A percentile compares a stretch with the other conserved stretches of the same genome.
Evolutionary conservation across 169 alveolate species (phyloP).

Genomic region (Cryptosporidium ubiquitum): DNA sequence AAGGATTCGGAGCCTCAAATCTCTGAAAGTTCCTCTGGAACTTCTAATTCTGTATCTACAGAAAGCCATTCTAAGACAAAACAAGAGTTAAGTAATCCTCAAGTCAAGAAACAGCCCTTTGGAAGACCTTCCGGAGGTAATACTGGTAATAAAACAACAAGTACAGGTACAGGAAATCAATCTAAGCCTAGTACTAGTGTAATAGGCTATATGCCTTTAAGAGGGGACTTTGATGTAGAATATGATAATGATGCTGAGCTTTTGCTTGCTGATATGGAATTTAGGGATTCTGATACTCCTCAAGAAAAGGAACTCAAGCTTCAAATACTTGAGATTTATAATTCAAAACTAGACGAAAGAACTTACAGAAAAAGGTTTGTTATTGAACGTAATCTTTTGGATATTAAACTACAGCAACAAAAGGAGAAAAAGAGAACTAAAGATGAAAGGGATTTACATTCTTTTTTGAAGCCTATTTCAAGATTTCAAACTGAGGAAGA

Average conservation of each 20-base stretch:
- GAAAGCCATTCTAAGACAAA: not conserved
- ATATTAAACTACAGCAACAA: conserved; percentile 87
- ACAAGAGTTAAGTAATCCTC: conserved; percentile 4
- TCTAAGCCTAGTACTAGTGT: conserved; percentile 70
- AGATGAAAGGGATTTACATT: conserved; percentile 91
- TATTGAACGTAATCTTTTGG: conserved; percentile 81
- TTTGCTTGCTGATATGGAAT: conserved; percentile 96
- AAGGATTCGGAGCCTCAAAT: not conserved
- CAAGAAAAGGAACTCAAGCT: conserved; percentile 85
- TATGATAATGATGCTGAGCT: conserved; percentile 98
- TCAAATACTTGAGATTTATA: conserved; percentile 88
- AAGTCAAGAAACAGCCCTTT: conserved; percentile 34
- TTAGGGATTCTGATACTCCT: conserved; percentile 87
- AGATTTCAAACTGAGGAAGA: conserved; percentile 89
- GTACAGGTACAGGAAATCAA: not conserved
- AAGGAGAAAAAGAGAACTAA: conserved; percentile 88
- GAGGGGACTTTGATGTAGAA: conserved; percentile 98
- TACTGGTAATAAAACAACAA: conserved; percentile 25
- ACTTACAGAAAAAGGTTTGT: conserved; percentile 84
- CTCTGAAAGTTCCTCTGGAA: not conserved
- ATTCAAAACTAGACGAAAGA: conserved; percentile 90
- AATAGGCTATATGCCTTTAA: conserved; percentile 85
- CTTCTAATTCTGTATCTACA: not conserved
- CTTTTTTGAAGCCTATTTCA: conserved; percentile 86
- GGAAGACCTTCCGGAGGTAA: conserved; percentile 35